Evolutionary conservation across 495 filamentous ascomycete genomes (phyloP).

Genomic region (Penicillium desertorum): DNA sequence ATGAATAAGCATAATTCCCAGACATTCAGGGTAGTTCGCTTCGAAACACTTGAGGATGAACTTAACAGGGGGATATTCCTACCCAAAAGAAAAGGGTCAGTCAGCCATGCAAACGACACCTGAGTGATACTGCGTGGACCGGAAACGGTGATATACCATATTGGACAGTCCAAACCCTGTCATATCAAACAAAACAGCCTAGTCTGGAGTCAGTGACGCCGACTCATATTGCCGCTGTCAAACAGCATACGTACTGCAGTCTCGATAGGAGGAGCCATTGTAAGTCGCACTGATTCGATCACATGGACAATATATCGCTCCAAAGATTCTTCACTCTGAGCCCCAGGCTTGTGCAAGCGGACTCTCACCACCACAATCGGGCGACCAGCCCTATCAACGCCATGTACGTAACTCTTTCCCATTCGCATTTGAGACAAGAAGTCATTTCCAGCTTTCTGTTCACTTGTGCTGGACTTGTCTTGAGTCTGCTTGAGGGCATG

Average conservation of each 20-base stretch:
- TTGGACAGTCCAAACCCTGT: constrained; percentile 87
- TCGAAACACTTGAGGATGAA: constrained; percentile 98
- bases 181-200: constrained; percentile 91
- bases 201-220: constrained; percentile 14
- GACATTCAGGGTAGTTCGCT: constrained; percentile 90
- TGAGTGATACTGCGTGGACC: background rate
- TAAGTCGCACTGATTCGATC: constrained; percentile 83
- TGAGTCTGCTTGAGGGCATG: constrained; percentile 58
- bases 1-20: constrained; percentile 85
- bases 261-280: constrained; percentile 73
- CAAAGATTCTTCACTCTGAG: constrained; percentile 76
- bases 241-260: constrained; percentile 66
- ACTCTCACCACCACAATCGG: constrained; percentile 83
- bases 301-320: constrained; percentile 88
- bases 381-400: constrained; percentile 74
- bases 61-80: constrained; percentile 93
- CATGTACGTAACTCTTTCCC: constrained; percentile 91
- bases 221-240: background rate
- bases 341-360: constrained; percentile 75
- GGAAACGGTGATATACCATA: constrained; percentile 59
- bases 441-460: constrained; percentile 66
- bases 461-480: constrained; percentile 47
- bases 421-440: constrained; percentile 82
- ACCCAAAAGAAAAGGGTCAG: background rate
- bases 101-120: background rate